A percentile compares a stretch with the other conserved stretches of the same genome.
Evolutionary conservation across 2,329 filamentous ascomycete genomes (phyloP).

Genomic region (Pseudogymnoascus sp.): DNA sequence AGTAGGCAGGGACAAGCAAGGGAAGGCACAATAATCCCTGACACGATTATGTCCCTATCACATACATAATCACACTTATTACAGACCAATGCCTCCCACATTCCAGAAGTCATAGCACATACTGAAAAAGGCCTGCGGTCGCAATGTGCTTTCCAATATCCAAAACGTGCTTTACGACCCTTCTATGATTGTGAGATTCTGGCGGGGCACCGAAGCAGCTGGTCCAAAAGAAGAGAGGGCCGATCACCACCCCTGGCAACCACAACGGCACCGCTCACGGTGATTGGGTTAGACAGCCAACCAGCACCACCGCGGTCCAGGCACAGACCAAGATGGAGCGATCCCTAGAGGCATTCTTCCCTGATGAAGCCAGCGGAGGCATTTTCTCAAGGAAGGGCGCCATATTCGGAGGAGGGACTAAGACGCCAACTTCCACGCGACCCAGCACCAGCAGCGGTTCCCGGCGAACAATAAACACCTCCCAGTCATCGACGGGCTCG

Average conservation of each 20-base stretch:
- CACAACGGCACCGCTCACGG: background rate
- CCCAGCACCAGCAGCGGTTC: constrained; percentile 24
- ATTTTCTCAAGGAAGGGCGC: constrained; percentile 12
- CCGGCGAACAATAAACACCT: constrained; percentile 11
- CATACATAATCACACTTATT: background rate
- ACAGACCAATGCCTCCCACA: constrained; percentile 1
- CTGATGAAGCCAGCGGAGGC: background rate
- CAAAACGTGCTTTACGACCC: background rate
- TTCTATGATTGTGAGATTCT: constrained; percentile 6
- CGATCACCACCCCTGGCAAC: constrained; percentile 1
- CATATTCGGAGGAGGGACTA: constrained; percentile 16
- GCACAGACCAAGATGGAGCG: constrained; percentile 6
- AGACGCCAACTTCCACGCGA: constrained; percentile 22
- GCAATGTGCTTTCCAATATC: background rate
- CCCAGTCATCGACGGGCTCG: constrained; percentile 17
- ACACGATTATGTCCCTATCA: constrained; percentile 4
- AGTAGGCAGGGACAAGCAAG: constrained; percentile 6
- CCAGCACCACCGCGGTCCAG: constrained; percentile 5
- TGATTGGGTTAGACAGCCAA: constrained; percentile 2
- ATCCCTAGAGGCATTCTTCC: constrained; percentile 7
- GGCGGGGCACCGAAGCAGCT: constrained; percentile 3
- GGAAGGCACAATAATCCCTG: background rate
- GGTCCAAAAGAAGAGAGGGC: background rate
- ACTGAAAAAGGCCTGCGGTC: background rate
- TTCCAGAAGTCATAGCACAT: background rate